Base-by-base conservation (phyloP, 2,329 filamentous ascomycete genomes). In the Byssochlamys sp. region DNA sequence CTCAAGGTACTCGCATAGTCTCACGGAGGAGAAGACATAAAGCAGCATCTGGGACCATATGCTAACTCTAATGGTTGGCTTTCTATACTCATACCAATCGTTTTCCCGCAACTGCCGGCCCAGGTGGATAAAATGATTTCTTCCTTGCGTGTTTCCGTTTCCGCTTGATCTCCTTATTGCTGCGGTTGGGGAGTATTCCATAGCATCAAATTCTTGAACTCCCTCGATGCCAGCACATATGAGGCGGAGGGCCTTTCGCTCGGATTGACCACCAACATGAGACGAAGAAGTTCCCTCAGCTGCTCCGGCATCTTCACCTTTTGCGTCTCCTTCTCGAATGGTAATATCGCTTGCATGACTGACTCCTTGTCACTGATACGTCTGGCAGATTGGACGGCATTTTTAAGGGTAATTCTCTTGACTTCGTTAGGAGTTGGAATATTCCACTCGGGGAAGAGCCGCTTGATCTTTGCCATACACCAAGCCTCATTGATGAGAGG, bases 371-470 rank as follows among this genome's bases (percentile, higher is more conserved):
- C 28, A 29, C 2, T 29, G 28, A 29, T 29, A 9, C 28, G 28
- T 9, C 28, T 9, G 28, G 28, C 28, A 29, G 28, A 29, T 29
- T 9, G 28, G 28, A 29, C 28, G 5, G 9, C 5, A 9, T 3
- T 29, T 29, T 29, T 29, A 9, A 29, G 28, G 9, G 9, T 9
- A 6, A 9, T 9, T 5, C 9, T 29, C 5, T 29, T 4, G 5
- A 29, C 9, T 9, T 29, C 9, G 28, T 29, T 9, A 29, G 28
- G 28, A 5, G 5, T 9, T 5, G 28, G 28, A 29, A 29, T 57
- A 59, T 55, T 56, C 61, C 61, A 63, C 26, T 45, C n/a, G 19
- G 61, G 61, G 56, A 61, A 63, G 25, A 60, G 61, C 55, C 52
- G 55, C 53, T 57, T 61, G 45, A 63, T 58, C 31, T 63, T 61